These are phyloP conservation scores for Phytophthora chlamydospora DNA, from an alignment of 352 stramenopile genomes.

Conservation along the genomic window DNA sequence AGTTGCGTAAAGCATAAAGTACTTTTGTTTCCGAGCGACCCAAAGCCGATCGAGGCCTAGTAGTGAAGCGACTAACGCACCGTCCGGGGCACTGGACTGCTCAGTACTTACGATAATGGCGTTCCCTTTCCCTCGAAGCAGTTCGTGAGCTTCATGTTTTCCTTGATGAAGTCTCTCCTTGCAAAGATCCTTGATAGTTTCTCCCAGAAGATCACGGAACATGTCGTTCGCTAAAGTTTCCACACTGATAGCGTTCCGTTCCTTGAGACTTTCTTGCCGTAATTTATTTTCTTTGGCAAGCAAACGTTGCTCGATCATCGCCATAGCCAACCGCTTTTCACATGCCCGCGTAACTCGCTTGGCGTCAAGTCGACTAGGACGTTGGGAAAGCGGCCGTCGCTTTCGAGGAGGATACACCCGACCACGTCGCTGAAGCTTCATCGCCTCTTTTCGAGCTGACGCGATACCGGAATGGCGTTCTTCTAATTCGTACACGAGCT, in stretches of 20 bases:
- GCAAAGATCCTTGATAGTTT: conserved; percentile 35
- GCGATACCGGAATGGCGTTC: conserved; percentile 25
- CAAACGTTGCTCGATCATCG: conserved; percentile 51
- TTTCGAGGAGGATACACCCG: conserved; percentile 44
- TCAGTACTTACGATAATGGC: conserved; percentile 17
- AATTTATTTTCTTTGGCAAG: conserved; percentile 40
- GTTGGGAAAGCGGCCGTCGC: conserved; percentile 23
- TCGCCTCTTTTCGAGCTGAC: conserved; percentile 42
- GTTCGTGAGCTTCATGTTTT: conserved; percentile 24
- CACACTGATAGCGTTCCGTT: conserved; percentile 38
- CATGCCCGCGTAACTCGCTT: conserved; percentile 55
- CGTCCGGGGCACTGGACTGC: not conserved
- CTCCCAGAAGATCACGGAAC: conserved; percentile 28
- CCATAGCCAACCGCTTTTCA: conserved; percentile 75
- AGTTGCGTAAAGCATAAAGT: conserved; percentile 32
- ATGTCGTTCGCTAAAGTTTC: conserved; percentile 31
- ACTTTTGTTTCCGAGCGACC: conserved; percentile 46
- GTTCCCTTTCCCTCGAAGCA: conserved; percentile 21
- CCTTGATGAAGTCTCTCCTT: conserved; percentile 26
- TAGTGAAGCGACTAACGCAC: conserved; percentile 5
- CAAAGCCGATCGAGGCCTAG: conserved; percentile 54
- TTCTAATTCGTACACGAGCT: conserved; percentile 60
- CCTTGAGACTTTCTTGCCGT: conserved; percentile 22
- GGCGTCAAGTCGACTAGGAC: conserved; percentile 46
- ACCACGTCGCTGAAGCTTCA: conserved; percentile 32